Base-by-base conservation (phyloP, 2,329 filamentous ascomycete genomes). In the Lecanosticta acicola region DNA sequence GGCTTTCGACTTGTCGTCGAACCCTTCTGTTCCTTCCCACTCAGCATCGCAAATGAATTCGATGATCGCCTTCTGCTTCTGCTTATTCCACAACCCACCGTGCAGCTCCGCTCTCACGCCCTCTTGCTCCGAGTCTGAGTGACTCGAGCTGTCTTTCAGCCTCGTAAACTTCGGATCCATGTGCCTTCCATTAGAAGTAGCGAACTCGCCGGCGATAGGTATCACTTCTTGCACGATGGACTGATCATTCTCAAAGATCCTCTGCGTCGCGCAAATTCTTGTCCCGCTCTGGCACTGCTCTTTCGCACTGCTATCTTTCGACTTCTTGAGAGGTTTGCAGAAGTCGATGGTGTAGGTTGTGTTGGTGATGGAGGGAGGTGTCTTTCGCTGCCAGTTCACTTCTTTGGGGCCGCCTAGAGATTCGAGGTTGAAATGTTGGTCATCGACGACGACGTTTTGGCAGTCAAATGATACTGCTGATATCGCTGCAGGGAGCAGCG, bases 321-420 rank as follows among this genome's bases (percentile, higher is more conserved):
- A 76, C 62, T 78, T 77, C 64, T 79, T 78, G 54, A 95, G 69
- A 4, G 79, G 73, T 42, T 73, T 68, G 69, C 88, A 94, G 39
- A 94, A 74, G 59, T 94, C 85, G 46, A 94, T 63, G 1, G 86
- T 90, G 66, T 88, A 94, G 35, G 87, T 91, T 19, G 81, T 87
- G 66, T 93, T 93, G 49, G 72, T 74, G 20, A 78, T 71, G 13
- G 73, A 72, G 13, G 72, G 75, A 16, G 75, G 74, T 5, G 60
- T 60, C 3, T 64, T 59, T 11, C 70, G 63, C 52, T 74, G 71
- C 56, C 72, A 73, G 59, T 87, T 75, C 32, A 88, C 81, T 0
- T 81, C 79, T 63, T 84, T 84, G 26, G 84, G 82, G 1, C 85
- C 86, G 4, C 70, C 72, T 5, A 90, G 76, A 52, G 73, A 66